Percentiles rank a stretch among this genome's conserved stretches.
Evolutionary conservation across 78 protist species (phyloP).

Genomic region (Planoprotostelium fungivorum): DNA sequence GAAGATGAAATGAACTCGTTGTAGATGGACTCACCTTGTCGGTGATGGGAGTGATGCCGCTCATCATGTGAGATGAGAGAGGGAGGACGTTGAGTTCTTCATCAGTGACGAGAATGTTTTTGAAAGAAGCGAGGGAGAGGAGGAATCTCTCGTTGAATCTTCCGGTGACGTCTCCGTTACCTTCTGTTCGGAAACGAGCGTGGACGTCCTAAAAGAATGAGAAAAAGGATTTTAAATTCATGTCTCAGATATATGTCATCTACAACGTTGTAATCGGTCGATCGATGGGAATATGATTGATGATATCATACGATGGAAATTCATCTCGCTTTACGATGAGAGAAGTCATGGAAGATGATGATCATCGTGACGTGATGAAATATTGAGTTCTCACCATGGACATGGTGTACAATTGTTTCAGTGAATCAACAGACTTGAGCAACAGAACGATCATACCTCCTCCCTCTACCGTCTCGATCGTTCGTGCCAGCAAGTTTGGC

Average conservation of each 20-base stretch:
- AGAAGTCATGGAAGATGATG: neutral
- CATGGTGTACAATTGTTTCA: slow-evolving; percentile 86
- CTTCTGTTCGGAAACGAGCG: slow-evolving; percentile 82
- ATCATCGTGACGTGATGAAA: neutral
- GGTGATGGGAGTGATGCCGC: slow-evolving; percentile 46
- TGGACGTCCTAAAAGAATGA: slow-evolving; percentile 93
- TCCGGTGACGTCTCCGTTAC: slow-evolving; percentile 77
- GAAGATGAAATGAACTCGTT: too few relatives aligned
- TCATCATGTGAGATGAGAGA: slow-evolving; percentile 54
- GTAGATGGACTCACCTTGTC: neutral
- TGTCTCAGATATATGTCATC: neutral
- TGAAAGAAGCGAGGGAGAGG: slow-evolving; percentile 85
- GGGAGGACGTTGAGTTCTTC: slow-evolving; percentile 95
- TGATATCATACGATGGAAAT: neutral
- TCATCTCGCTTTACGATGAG: neutral
- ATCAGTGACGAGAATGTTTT: slow-evolving; percentile 79
- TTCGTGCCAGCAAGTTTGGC: slow-evolving; percentile 97
- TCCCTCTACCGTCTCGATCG: slow-evolving; percentile 98
- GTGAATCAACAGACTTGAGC: slow-evolving; percentile 79
- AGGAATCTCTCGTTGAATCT: slow-evolving; percentile 99
- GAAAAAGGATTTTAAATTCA: too few relatives aligned
- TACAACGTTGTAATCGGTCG: neutral
- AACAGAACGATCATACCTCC: slow-evolving; percentile 95
- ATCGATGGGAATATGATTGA: neutral
- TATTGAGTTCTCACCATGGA: slow-evolving; percentile 89